phyloP scores from a whole-genome alignment of 805 yeast genomes.

The Wickerhamiella vanderwaltii region DNA sequence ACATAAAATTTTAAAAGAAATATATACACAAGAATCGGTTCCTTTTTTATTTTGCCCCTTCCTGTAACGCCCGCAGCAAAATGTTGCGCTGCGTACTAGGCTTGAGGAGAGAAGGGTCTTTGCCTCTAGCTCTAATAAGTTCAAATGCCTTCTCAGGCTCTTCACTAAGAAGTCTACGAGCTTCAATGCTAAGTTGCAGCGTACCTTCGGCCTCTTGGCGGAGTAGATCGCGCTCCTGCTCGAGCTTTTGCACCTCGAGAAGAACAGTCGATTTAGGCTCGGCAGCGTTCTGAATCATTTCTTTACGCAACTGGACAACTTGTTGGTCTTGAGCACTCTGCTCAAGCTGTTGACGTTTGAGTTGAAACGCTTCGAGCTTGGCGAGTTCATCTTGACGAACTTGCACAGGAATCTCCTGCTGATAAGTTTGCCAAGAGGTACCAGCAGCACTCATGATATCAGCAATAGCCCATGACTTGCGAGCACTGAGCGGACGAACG shows the following conservation, averaged over 20 bases:
- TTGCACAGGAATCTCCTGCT: constrained; percentile 53
- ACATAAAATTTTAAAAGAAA: too few species aligned
- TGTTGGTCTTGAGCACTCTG: constrained; percentile 17
- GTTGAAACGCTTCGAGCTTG: constrained; percentile 43
- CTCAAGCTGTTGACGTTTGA: constrained; percentile 33
- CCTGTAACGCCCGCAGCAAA: constrained; percentile 22
- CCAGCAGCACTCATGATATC: constrained; percentile 83
- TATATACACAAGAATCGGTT: constrained; percentile 3
- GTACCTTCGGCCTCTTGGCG: constrained; percentile 22
- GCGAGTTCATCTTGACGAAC: constrained; percentile 55
- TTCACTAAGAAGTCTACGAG: constrained; percentile 24
- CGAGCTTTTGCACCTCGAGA: constrained; percentile 32
- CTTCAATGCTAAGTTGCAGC: constrained; percentile 17
- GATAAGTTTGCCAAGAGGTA: constrained; percentile 77
- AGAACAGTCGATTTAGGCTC: constrained; percentile 29
- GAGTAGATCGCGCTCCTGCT: constrained; percentile 29
- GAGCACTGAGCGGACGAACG: constrained; percentile 69
- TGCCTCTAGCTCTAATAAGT: constrained; percentile 30
- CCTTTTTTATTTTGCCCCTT: background rate
- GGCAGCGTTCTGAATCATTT: constrained; percentile 20
- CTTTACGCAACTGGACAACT: constrained; percentile 20
- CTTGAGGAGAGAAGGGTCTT: constrained; percentile 33
- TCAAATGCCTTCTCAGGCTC: constrained; percentile 30
- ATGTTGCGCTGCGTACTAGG: constrained; percentile 56
- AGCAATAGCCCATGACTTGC: constrained; percentile 81